Evolutionary conservation across 139 green algal genomes (phyloP).

Genomic region (Nannochloris sp.): DNA sequence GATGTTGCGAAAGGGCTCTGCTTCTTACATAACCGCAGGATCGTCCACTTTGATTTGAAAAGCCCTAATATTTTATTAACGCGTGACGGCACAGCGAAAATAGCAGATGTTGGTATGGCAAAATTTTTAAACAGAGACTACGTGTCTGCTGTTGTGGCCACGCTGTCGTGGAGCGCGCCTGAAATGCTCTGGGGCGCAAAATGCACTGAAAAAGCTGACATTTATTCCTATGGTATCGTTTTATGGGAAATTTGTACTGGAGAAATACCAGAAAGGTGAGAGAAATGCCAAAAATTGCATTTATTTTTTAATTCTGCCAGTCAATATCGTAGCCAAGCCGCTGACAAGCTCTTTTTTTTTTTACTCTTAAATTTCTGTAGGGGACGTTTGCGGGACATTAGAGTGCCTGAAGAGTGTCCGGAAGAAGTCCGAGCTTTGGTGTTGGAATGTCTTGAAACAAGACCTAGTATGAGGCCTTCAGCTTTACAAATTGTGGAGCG

Average conservation of each 20-base stretch:
- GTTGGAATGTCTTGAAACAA: constrained; percentile 21
- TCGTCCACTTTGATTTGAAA: constrained; percentile 42
- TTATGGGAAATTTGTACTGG: constrained; percentile 28
- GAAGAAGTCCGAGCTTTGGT: constrained; percentile 18
- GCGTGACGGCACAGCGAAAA: constrained; percentile 21
- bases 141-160: constrained; percentile 15
- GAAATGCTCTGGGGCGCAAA: constrained; percentile 24
- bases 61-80: constrained; percentile 30
- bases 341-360: too few species aligned
- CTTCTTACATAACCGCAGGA: constrained; percentile 27
- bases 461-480: constrained; percentile 10
- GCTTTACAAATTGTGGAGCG: constrained; percentile 21
- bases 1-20: constrained; percentile 27
- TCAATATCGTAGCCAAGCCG: too few species aligned
- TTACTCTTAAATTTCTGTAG: too few species aligned
- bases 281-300: too few species aligned
- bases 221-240: constrained; percentile 15
- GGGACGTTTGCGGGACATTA: constrained; percentile 18
- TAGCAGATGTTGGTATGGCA: constrained; percentile 34
- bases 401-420: constrained; percentile 27
- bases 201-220: constrained; percentile 24
- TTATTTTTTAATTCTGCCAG: too few species aligned
- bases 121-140: constrained; percentile 26
- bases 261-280: constrained; percentile 18
- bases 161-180: constrained; percentile 24